A percentile compares a stretch with the other conserved stretches of the same genome.
Conservation (phyloP, 2,329 filamentous ascomycete genomes). For the Diaporthe velutina region DNA sequence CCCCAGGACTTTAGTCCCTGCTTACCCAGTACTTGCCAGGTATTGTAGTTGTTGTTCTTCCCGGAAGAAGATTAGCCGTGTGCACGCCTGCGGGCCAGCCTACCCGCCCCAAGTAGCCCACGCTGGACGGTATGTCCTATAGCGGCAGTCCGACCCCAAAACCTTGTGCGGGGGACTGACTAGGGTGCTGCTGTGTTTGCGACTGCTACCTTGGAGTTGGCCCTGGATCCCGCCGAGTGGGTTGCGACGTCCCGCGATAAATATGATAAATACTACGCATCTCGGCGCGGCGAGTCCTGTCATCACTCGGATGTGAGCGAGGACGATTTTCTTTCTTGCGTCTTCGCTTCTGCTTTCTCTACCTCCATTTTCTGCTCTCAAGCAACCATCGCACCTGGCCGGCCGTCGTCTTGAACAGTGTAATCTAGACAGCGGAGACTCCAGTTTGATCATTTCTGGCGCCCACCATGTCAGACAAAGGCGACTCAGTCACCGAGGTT, state of each 20-base stretch:
- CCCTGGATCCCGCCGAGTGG: not conserved
- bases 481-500: not conserved
- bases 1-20: too few species aligned
- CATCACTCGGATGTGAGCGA: not conserved
- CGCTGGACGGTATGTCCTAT: slow-evolving; percentile 1
- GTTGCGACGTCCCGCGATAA: not conserved
- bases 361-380: not conserved
- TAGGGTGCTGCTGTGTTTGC: not conserved
- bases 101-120: not conserved
- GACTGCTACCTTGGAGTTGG: not conserved
- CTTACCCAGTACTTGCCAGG: too few species aligned
- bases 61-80: not conserved
- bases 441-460: not conserved
- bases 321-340: not conserved
- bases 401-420: too few species aligned
- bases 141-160: slow-evolving; percentile 14
- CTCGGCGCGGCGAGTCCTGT: not conserved
- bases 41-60: not conserved
- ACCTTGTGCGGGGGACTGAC: slow-evolving; percentile 25
- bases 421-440: not conserved
- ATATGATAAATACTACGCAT: not conserved
- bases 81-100: not conserved
- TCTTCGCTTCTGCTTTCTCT: not conserved
- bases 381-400: rapidly evolving
- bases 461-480: slow-evolving; percentile 7